Conservation (phyloP, 140 eudicot species). For the Stevia rebaudiana region DNA sequence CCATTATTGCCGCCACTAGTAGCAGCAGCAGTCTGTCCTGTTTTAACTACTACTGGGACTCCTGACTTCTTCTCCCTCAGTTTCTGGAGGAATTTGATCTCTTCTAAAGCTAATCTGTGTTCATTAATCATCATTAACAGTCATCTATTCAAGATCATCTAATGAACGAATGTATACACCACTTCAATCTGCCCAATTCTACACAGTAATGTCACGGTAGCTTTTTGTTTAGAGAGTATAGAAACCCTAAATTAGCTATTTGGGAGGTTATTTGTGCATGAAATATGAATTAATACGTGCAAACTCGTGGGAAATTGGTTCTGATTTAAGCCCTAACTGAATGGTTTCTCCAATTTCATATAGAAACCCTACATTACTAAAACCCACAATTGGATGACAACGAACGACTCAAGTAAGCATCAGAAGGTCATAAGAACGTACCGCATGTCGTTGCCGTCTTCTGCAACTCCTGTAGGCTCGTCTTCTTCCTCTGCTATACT, state of each 20-base stretch:
- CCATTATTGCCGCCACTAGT: conserved; percentile 23
- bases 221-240: too few relatives aligned
- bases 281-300: neutral
- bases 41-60: conserved; percentile 48
- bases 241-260: too few relatives aligned
- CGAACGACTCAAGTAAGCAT: neutral
- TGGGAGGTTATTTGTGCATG: too few relatives aligned
- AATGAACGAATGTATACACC: neutral
- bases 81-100: conserved; percentile 79
- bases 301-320: neutral
- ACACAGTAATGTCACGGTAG: too few relatives aligned
- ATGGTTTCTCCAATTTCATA: neutral
- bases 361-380: conserved; percentile 28
- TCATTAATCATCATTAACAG: neutral
- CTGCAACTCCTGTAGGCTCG: conserved; percentile 21
- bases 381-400: neutral
- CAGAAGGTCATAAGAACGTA: conserved; percentile 3
- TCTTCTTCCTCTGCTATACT: conserved; percentile 36
- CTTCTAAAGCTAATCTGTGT: conserved; percentile 73
- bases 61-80: conserved; percentile 84
- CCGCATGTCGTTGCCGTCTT: conserved; percentile 57
- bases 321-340: conserved; percentile 7
- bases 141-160: neutral
- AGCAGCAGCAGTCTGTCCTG: conserved; percentile 34
- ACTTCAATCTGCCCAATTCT: too few relatives aligned